phyloP scores from a whole-genome alignment of 1,284 basidiomycete species.

The Bjerkandera adusta region DNA sequence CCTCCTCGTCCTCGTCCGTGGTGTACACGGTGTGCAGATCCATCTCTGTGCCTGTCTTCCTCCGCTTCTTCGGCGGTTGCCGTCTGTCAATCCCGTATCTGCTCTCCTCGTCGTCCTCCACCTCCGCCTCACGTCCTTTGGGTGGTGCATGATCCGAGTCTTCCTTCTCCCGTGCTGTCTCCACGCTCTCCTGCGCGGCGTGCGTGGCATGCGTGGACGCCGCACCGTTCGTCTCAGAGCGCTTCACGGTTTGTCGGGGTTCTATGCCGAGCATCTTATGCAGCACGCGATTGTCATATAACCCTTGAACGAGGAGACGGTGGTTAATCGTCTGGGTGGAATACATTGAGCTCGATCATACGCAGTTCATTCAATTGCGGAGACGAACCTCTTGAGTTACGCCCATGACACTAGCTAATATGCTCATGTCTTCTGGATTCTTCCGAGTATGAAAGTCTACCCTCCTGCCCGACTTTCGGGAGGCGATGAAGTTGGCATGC shows the following conservation, averaged over 20 bases:
- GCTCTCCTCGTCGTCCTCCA: conserved; percentile 44
- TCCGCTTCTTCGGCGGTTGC: conserved; percentile 47
- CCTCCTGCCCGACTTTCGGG: conserved; percentile 47
- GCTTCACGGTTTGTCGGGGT: conserved; percentile 24
- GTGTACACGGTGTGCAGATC: conserved; percentile 47
- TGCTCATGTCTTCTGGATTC: conserved; percentile 70
- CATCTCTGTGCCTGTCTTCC: conserved; percentile 34
- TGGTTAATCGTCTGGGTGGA: conserved; percentile 66
- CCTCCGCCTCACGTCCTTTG: conserved; percentile 16
- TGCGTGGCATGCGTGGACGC: conserved; percentile 13
- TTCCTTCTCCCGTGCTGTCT: conserved; percentile 38
- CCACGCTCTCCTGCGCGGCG: conserved; percentile 28
- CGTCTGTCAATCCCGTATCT: conserved; percentile 49
- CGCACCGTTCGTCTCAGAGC: conserved; percentile 17
- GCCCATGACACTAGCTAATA: conserved; percentile 79
- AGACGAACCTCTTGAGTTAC: conserved; percentile 75
- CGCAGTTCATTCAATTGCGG: neutral
- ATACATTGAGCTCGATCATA: neutral
- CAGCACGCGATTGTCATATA: conserved; percentile 61
- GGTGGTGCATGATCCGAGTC: conserved; percentile 37
- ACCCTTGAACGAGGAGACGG: conserved; percentile 63
- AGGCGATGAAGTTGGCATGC: conserved; percentile 54
- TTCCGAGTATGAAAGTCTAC: conserved; percentile 43
- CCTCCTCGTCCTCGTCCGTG: conserved; percentile 42
- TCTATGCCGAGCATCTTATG: conserved; percentile 61